A percentile compares a stretch with the other conserved stretches of the same genome.
Evolutionary conservation across 352 stramenopile genomes (phyloP).

Genomic region (Phytophthora sp.): DNA sequence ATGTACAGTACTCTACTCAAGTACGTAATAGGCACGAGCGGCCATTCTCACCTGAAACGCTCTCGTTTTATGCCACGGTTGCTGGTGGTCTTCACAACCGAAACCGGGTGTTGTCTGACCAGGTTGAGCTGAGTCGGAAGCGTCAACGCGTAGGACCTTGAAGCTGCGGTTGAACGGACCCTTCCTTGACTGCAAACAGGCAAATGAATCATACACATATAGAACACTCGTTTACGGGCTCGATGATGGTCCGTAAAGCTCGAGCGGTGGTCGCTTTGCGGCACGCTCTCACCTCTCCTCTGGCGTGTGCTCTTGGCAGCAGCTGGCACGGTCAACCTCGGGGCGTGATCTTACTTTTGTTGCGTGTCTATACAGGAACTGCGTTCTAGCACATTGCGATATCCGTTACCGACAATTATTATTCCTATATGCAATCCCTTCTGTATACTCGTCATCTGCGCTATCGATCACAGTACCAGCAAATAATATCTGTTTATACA

Average conservation of each 20-base stretch:
- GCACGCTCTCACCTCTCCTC: slow-evolving; percentile 21
- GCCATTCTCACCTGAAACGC: too few species aligned
- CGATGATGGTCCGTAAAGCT: neutral
- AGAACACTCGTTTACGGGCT: slow-evolving; percentile 7
- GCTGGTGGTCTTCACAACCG: slow-evolving; percentile 6
- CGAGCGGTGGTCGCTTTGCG: slow-evolving; percentile 18
- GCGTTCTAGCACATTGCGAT: neutral
- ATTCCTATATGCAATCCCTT: too few species aligned
- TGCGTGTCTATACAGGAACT: neutral
- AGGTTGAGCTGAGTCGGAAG: slow-evolving; percentile 10
- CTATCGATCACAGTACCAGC: too few species aligned
- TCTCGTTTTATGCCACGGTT: too few species aligned
- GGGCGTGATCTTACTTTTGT: neutral
- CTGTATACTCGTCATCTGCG: too few species aligned
- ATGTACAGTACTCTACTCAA: too few species aligned
- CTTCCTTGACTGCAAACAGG: too few species aligned
- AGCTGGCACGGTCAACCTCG: slow-evolving; percentile 13
- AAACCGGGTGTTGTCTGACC: neutral
- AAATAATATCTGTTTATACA: neutral
- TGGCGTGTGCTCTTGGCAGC: slow-evolving; percentile 23
- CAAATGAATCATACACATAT: slow-evolving; percentile 3
- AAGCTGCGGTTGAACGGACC: slow-evolving; percentile 4
- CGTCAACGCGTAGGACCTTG: slow-evolving; percentile 15
- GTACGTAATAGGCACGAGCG: too few species aligned
- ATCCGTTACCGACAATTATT: too few species aligned